Evolutionary conservation across 2,329 filamentous ascomycete genomes (phyloP), one percentile per base, ranked within the genome.

Genomic region (Colletotrichum sublineola): DNA sequence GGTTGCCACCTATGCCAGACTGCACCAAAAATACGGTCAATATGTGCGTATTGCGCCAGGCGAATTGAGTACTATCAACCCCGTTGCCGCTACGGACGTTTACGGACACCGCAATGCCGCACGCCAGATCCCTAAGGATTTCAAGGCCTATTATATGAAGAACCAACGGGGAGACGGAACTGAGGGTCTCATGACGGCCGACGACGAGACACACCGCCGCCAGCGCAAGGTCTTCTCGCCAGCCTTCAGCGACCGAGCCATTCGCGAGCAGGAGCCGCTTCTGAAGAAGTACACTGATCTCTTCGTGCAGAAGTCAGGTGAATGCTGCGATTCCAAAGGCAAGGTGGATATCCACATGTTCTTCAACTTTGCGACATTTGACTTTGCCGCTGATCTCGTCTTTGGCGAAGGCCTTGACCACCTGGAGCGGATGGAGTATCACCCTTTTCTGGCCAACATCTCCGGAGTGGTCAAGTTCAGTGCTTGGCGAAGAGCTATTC

Each of bases 281-380:
- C 15, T 44, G 42, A 44, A 44, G 15, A 44, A 44, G 42, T 44
- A 44, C 42, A 20, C 42, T 5, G 42, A 44, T 44, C 42, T 44
- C 42, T 44, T 44, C 2, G 42, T 44, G 15, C 42, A 44, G 6
- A 44, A 44, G 42, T 44, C 42, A 1, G 42, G 42, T 20, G 42
- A 44, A 8, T 44, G 4, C 15, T 44, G 42, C 6, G 42, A 44
- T 1, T 6, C 42, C 42, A 44, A 8, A 3, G 42, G 42, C 42
- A 44, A 20, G 6, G 42, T 55, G 15, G 52, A 55, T 7, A 36
- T 61, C 15, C 29, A 36, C 14, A n/a, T 33, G 18, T 29, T 61
- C 15, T 61, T 36, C 57, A 61, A 44, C 29, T 61, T 46, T 7
- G 36, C 36, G 8, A 61, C 57, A 4, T 61, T 61, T 20, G 57